Evolutionary conservation across 768 basidiomycete species (phyloP).

Genomic region (Auriculariales sp.): DNA sequence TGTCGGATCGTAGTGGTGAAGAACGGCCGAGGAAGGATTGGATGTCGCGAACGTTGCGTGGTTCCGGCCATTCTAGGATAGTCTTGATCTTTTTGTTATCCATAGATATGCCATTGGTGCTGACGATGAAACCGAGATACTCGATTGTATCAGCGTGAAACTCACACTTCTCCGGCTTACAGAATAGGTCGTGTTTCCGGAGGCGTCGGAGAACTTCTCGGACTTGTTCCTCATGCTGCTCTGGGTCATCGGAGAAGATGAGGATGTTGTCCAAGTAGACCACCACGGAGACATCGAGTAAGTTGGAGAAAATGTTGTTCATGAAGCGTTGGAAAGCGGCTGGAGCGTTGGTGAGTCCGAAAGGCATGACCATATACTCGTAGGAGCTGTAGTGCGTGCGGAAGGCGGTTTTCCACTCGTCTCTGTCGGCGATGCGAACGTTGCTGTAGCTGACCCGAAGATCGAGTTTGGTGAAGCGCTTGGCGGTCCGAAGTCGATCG

Average conservation of each 20-base stretch:
- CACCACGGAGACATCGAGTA: slow-evolving; percentile 23
- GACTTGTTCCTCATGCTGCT: slow-evolving; percentile 22
- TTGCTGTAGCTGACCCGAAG: slow-evolving; percentile 27
- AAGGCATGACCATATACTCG: slow-evolving; percentile 28
- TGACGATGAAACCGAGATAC: slow-evolving; percentile 27
- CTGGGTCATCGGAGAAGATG: slow-evolving; percentile 21
- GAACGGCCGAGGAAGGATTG: slow-evolving; percentile 18
- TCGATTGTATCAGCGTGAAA: slow-evolving; percentile 24
- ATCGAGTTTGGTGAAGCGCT: slow-evolving; percentile 15
- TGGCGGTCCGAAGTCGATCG: slow-evolving; percentile 10
- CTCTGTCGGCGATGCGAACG: slow-evolving; percentile 23
- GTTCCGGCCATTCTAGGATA: slow-evolving; percentile 23
- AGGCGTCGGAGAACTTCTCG: slow-evolving; percentile 19
- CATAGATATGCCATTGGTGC: slow-evolving; percentile 20
- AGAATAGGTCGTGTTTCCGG: slow-evolving; percentile 16
- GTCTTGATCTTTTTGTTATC: slow-evolving; percentile 24
- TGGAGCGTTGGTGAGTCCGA: slow-evolving; percentile 24
- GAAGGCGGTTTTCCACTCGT: slow-evolving; percentile 30
- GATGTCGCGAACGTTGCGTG: slow-evolving; percentile 17
- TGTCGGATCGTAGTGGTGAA: slow-evolving; percentile 17
- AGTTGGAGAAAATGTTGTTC: slow-evolving; percentile 10
- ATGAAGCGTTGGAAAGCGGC: slow-evolving; percentile 30
- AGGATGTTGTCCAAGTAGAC: slow-evolving; percentile 32
- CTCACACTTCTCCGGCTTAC: slow-evolving; percentile 24
- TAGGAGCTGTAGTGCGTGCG: slow-evolving; percentile 23